phyloP scores from a whole-genome alignment of 176 grass and related monocot genomes.

The Alopecurus myosuroides region DNA sequence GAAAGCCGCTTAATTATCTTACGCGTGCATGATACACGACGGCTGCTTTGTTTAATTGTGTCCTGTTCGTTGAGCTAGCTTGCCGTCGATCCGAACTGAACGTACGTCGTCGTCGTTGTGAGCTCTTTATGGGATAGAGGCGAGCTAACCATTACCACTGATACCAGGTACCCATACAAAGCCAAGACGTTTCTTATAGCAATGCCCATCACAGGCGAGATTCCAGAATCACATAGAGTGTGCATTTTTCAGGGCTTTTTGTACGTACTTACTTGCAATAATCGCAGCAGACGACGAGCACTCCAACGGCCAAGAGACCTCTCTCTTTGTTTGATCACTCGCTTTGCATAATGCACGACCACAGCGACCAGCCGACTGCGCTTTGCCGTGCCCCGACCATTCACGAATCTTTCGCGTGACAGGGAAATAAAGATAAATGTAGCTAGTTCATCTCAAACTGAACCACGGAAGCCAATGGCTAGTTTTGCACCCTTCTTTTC shows the following conservation, averaged over 20 bases:
- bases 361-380: neutral
- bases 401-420: slow-evolving; percentile 16
- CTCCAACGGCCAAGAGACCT: neutral
- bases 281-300: neutral
- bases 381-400: neutral
- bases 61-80: neutral
- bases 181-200: neutral
- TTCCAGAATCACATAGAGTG: neutral
- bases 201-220: neutral
- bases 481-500: slow-evolving; percentile 19
- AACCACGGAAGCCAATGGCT: slow-evolving; percentile 17
- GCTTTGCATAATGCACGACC: neutral
- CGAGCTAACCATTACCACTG: neutral
- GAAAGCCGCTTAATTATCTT: neutral
- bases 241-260: neutral
- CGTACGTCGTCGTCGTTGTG: slow-evolving; percentile 12
- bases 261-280: neutral
- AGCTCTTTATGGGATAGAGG: neutral
- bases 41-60: neutral
- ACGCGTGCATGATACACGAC: neutral
- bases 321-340: neutral
- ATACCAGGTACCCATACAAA: neutral
- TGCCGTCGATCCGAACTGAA: neutral
- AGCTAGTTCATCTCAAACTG: slow-evolving; percentile 8
- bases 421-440: slow-evolving; percentile 29